Evolutionary conservation across 768 basidiomycete species (phyloP).

Genomic region (Roridomyces roridus): DNA sequence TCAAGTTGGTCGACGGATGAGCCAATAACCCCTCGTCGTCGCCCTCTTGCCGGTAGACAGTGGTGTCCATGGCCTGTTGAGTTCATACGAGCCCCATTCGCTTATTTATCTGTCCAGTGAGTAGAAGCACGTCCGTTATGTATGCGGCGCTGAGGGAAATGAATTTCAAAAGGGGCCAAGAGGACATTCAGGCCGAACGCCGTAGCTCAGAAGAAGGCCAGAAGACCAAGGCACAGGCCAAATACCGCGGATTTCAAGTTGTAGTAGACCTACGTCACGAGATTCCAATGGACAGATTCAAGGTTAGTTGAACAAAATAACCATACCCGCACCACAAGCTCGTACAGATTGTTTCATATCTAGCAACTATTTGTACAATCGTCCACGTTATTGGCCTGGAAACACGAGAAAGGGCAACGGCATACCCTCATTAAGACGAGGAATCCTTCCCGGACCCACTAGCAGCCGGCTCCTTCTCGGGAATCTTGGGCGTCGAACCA

Average conservation of each 20-base stretch:
- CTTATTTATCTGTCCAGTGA: too few species aligned
- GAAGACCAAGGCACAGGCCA: slow-evolving; percentile 10
- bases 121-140: too few species aligned
- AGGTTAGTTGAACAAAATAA: slow-evolving; percentile 24
- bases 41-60: too few species aligned
- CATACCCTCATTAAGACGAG: slow-evolving; percentile 27
- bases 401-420: slow-evolving; percentile 15
- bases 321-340: too few species aligned
- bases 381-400: slow-evolving; percentile 5
- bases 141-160: too few species aligned
- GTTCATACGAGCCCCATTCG: too few species aligned
- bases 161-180: too few species aligned
- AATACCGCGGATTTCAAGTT: slow-evolving; percentile 19
- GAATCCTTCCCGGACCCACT: slow-evolving; percentile 37
- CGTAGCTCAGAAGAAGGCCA: slow-evolving; percentile 12
- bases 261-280: slow-evolving; percentile 8
- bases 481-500: slow-evolving; percentile 25
- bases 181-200: too few species aligned
- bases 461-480: slow-evolving; percentile 34
- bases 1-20: too few species aligned
- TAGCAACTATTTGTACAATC: slow-evolving; percentile 24
- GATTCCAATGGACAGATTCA: not conserved
- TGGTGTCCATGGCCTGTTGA: too few species aligned
- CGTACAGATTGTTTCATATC: slow-evolving; percentile 26
- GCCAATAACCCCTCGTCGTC: too few species aligned